These are phyloP conservation scores for Benincasa hispida DNA, from an alignment of 306 rosid genomes.

Conservation along the genomic window DNA sequence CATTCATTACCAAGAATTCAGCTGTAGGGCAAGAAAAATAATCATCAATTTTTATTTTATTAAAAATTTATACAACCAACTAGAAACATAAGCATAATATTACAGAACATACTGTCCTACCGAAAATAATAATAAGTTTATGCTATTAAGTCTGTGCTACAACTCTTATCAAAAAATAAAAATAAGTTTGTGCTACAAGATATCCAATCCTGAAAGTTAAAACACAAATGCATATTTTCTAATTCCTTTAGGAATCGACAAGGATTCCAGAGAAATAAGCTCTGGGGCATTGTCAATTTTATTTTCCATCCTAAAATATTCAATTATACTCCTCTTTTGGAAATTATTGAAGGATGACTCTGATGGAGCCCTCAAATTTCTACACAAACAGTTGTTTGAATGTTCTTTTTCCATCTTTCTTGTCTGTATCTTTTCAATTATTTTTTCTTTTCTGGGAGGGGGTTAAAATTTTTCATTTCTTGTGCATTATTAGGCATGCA, in stretches of 20 bases:
- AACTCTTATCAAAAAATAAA: too few relatives aligned
- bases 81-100: not conserved
- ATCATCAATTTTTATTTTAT: not conserved
- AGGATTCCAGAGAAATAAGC: not conserved
- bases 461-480: constrained; percentile 13
- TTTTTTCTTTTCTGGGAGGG: not conserved
- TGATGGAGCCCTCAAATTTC: not conserved
- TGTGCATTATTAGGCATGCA: constrained; percentile 32
- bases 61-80: not conserved
- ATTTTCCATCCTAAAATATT: not conserved
- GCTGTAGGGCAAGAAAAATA: not conserved
- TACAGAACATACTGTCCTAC: not conserved
- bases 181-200: not conserved
- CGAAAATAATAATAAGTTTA: not conserved
- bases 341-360: not conserved
- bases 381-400: not conserved
- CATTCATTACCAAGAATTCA: not conserved
- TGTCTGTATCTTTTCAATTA: not conserved
- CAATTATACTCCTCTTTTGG: not conserved
- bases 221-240: not conserved
- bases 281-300: not conserved
- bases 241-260: not conserved
- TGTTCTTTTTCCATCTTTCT: not conserved
- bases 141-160: not conserved
- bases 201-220: not conserved